A percentile compares a stretch with the other conserved stretches of the same genome.
phyloP scores from a whole-genome alignment of 371 early-diverging fungal species.

The Actinomucor elegans region DNA sequence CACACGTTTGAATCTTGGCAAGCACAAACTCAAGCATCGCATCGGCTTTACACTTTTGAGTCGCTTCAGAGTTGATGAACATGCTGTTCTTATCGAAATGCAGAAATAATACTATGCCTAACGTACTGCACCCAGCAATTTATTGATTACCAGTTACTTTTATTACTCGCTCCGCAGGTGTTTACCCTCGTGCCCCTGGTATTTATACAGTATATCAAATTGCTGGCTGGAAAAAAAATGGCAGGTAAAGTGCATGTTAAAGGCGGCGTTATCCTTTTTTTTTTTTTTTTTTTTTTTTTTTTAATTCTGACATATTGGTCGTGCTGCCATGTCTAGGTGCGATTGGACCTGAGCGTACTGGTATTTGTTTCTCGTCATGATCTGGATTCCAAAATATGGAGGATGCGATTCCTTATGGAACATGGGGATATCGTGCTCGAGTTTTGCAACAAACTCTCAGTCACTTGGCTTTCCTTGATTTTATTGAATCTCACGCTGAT shows the following conservation, averaged over 20 bases:
- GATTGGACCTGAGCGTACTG: conserved; percentile 29
- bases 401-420: conserved; percentile 35
- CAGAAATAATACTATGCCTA: conserved; percentile 57
- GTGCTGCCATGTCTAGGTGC: conserved; percentile 15
- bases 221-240: conserved; percentile 56
- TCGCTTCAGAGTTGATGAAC: conserved; percentile 37
- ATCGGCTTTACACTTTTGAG: conserved; percentile 59
- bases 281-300: conserved; percentile 57
- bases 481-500: conserved; percentile 31
- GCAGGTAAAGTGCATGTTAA: conserved; percentile 59
- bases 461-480: conserved; percentile 33
- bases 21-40: conserved; percentile 43
- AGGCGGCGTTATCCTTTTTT: conserved; percentile 53
- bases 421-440: conserved; percentile 27
- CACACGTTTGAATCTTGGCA: conserved; percentile 15
- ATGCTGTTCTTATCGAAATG: conserved; percentile 43
- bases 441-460: conserved; percentile 24
- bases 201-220: conserved; percentile 45
- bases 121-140: conserved; percentile 55
- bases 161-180: conserved; percentile 39
- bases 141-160: conserved; percentile 55
- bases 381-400: conserved; percentile 27
- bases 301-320: conserved; percentile 59
- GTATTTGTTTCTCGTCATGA: conserved; percentile 27
- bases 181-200: conserved; percentile 40